Base-by-base conservation (phyloP, 495 filamentous ascomycete species). In the Entonaema liquescens region DNA sequence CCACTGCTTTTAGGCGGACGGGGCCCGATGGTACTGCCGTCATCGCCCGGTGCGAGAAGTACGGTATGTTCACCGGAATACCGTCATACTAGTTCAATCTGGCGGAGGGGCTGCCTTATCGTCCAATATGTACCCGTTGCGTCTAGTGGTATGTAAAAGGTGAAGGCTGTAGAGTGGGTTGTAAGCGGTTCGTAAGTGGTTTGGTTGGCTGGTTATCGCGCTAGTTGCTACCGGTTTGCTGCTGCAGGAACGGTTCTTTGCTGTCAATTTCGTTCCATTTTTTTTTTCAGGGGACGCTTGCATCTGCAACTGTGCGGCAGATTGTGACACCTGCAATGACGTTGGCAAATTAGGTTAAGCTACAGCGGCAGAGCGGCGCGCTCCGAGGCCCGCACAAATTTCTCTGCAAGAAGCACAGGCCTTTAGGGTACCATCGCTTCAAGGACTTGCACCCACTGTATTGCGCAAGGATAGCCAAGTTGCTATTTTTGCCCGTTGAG, bases 261-360 rank as follows among this genome's bases (percentile, higher is more conserved):
- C 49, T n/a, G 25, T 53, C 23, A 29, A 29, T 26, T 63, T 44
- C 62, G 44, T 52, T 55, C 47, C 4, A 38, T 61, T 58, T 61
- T 56, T 60, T 52, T 54, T 59, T 67, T 60, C 44, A 49, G 26
- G 44, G 67, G 33, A 26, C 21, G 52, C 33, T 47, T 47, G 42
- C 70, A 65, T 26, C 56, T 62, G 69, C 69, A 65, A 65, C 65
- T 73, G 65, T 21, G 21, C 23, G 8, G 38, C 65, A 55, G 65
- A 28, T 42, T 35, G 60, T 61, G 70, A 64, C 70, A 72, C 60
- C 65, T 73, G 56, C n/a, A 68, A 68, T 68, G 65, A 73, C 70
- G 70, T 72, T 67, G 25, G 31, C 31, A n/a, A 53, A 44, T 59
- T 50, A 53, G 42, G 8, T 40, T 63, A 40, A 47, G 17, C 17